Percentiles rank a stretch among this genome's conserved stretches.
These are phyloP conservation scores for Pseudogymnoascus destructans DNA, from an alignment of 2,329 filamentous ascomycete species.

Conservation along the genomic window DNA sequence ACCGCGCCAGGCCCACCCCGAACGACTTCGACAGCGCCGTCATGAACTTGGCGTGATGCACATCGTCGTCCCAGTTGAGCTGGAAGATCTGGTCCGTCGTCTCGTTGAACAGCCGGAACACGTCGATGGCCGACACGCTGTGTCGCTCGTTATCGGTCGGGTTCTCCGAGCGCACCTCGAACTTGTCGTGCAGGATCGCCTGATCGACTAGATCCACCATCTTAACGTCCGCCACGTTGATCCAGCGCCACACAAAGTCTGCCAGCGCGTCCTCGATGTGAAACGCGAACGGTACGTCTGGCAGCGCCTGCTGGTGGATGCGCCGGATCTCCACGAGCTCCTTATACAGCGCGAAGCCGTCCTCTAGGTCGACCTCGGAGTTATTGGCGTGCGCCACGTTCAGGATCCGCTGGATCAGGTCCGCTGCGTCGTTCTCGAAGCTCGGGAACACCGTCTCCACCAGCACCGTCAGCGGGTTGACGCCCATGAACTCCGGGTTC, in stretches of 20 bases:
- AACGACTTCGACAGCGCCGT: constrained; percentile 79
- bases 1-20: constrained; percentile 67
- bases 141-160: constrained; percentile 71
- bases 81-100: constrained; percentile 75
- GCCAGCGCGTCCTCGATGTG: constrained; percentile 75
- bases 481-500: constrained; percentile 75
- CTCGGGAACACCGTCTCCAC: constrained; percentile 75
- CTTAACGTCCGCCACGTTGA: constrained; percentile 64
- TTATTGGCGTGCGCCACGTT: constrained; percentile 54
- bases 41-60: constrained; percentile 95
- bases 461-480: constrained; percentile 52
- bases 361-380: constrained; percentile 70
- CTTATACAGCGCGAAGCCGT: constrained; percentile 88
- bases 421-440: constrained; percentile 79
- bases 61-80: constrained; percentile 83
- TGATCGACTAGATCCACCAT: constrained; percentile 77
- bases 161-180: constrained; percentile 57
- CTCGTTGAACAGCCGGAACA: constrained; percentile 89
- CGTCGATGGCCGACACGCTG: constrained; percentile 83
- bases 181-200: constrained; percentile 81
- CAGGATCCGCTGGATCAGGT: constrained; percentile 72
- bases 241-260: constrained; percentile 94
- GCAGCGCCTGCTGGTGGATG: constrained; percentile 65
- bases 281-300: constrained; percentile 66
- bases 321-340: constrained; percentile 74